Conservation (phyloP, 2,329 filamentous ascomycete genomes). For the Arthrobotrys megalospora region DNA sequence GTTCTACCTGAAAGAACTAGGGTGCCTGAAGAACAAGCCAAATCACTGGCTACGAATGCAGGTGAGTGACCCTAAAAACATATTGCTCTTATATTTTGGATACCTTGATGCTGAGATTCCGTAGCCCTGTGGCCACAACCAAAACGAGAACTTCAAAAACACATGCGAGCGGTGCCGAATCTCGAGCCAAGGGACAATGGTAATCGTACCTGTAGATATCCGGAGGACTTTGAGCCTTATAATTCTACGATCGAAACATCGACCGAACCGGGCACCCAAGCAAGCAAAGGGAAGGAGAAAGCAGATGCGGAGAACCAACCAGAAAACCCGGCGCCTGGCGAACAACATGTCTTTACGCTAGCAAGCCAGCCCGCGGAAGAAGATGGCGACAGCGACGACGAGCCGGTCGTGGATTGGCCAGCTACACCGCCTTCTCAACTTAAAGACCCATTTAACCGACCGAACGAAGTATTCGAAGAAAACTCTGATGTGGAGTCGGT, state of each 20-base stretch:
- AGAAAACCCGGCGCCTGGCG: neutral
- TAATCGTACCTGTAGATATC: slow-evolving; percentile 26
- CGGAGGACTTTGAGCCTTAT: slow-evolving; percentile 46
- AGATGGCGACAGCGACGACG: slow-evolving; percentile 3
- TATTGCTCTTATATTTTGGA: neutral
- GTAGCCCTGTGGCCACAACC: slow-evolving; percentile 58
- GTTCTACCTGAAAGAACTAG: slow-evolving; percentile 26
- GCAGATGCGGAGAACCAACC: neutral
- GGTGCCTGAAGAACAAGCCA: slow-evolving; percentile 50
- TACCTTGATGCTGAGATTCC: neutral
- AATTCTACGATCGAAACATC: slow-evolving; percentile 43
- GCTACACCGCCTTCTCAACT: slow-evolving; percentile 32
- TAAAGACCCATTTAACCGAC: slow-evolving; percentile 1
- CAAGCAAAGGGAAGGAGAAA: neutral
- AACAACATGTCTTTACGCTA: slow-evolving; percentile 48
- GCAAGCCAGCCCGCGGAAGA: slow-evolving; percentile 22
- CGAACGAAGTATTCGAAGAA: slow-evolving; percentile 20
- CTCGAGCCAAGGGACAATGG: slow-evolving; percentile 20
- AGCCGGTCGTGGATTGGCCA: slow-evolving; percentile 19
- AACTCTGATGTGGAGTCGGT: slow-evolving; percentile 29
- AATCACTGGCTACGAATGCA: slow-evolving; percentile 13
- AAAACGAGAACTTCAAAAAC: slow-evolving; percentile 48
- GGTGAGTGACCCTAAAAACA: neutral
- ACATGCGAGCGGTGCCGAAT: slow-evolving; percentile 11
- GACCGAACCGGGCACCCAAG: neutral